Evolutionary conservation across 148 eudicot genomes (phyloP).

Genomic region (Nyssa sinensis): DNA sequence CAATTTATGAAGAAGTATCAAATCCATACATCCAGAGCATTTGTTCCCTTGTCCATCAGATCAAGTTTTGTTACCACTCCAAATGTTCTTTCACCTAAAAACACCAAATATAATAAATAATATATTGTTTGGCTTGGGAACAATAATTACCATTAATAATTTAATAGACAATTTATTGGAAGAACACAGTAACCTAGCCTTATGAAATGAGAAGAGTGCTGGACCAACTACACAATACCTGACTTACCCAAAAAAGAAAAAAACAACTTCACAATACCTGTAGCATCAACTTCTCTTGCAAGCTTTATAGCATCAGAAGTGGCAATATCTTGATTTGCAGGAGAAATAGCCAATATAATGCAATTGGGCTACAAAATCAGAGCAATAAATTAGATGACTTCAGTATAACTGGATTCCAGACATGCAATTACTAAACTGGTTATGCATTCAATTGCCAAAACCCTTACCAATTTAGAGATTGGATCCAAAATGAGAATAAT

Average conservation of each 20-base stretch:
- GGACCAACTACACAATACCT: too few relatives aligned
- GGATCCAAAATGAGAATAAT: not conserved
- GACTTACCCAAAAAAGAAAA: too few relatives aligned
- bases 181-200: not conserved
- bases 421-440: not conserved
- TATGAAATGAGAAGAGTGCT: slow-evolving; percentile 6
- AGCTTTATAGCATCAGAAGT: slow-evolving; percentile 99
- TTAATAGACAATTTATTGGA: not conserved
- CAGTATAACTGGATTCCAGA: not conserved
- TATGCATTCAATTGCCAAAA: not conserved
- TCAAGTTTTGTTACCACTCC: slow-evolving; percentile 97
- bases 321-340: slow-evolving; percentile 99
- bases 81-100: slow-evolving; percentile 93
- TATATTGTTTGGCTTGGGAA: not conserved
- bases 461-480: not conserved
- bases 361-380: slow-evolving; percentile 74
- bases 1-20: slow-evolving; percentile 5
- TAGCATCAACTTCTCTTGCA: slow-evolving; percentile 97
- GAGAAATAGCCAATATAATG: slow-evolving; percentile 97
- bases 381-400: slow-evolving; percentile 16
- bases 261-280: slow-evolving; percentile 50
- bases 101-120: not conserved
- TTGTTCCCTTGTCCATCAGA: slow-evolving; percentile 96
- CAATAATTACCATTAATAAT: not conserved
- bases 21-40: slow-evolving; percentile 80